Conservation (phyloP, 202 grass and related monocot species). For the Miscanthus sacchariflorus region DNA sequence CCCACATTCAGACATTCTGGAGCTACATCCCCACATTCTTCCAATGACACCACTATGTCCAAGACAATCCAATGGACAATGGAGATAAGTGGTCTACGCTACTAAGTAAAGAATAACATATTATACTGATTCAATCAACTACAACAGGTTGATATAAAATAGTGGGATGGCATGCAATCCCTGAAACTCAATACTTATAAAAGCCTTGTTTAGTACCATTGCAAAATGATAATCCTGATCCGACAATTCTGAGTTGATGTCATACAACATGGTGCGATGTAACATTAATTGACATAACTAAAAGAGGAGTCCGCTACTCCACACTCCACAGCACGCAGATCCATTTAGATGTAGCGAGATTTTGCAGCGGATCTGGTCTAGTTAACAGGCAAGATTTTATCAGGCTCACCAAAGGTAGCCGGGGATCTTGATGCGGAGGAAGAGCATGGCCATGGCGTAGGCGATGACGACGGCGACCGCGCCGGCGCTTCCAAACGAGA, state of each 20-base stretch:
- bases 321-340: conserved; percentile 24
- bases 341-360: conserved; percentile 41
- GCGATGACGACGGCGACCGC: conserved; percentile 62
- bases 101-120: not conserved
- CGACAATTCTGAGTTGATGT: conserved; percentile 19
- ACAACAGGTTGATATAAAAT: not conserved
- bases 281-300: conserved; percentile 27
- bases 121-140: conserved; percentile 3
- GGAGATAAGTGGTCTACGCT: not conserved
- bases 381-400: not conserved
- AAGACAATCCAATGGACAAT: not conserved
- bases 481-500: conserved; percentile 67
- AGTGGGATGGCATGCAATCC: not conserved
- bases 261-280: conserved; percentile 34
- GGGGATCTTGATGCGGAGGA: conserved; percentile 89
- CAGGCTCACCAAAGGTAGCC: conserved; percentile 80
- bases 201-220: not conserved
- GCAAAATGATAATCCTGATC: conserved; percentile 39
- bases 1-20: not conserved
- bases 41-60: not conserved
- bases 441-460: conserved; percentile 85
- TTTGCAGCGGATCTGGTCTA: conserved; percentile 37
- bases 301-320: conserved; percentile 42
- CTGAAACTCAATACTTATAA: not conserved
- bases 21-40: not conserved